Conservation (phyloP, 306 rosid species). For the Cicer chorassanicum region DNA sequence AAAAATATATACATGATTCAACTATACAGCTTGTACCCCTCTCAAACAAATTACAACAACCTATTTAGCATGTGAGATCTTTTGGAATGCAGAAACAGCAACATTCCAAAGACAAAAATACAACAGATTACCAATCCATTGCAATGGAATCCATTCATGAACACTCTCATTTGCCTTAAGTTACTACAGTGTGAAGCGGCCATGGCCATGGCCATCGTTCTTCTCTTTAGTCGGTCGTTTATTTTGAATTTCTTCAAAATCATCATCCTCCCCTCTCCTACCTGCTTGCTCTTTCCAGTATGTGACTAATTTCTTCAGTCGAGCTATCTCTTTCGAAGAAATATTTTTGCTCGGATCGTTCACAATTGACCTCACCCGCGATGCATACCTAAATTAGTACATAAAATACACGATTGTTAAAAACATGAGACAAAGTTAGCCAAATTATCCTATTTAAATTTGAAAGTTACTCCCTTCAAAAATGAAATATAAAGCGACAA, state of each 20-base stretch:
- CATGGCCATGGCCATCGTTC: conserved; percentile 52
- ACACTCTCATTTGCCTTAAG: conserved; percentile 22
- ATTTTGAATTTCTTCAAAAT: conserved; percentile 83
- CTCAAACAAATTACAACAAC: conserved; percentile 28
- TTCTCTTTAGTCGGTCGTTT: conserved; percentile 65
- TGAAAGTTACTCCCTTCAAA: not conserved
- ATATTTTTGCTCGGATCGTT: conserved; percentile 91
- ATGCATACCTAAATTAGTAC: conserved; percentile 71
- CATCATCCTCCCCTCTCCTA: conserved; percentile 77
- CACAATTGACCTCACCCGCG: conserved; percentile 87
- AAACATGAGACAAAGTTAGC: not conserved
- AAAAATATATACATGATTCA: conserved; percentile 44
- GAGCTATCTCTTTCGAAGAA: conserved; percentile 82
- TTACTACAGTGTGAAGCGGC: conserved; percentile 70
- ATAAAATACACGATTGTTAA: not conserved
- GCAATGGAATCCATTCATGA: not conserved
- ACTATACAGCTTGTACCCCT: conserved; percentile 54
- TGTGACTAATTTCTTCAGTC: conserved; percentile 74
- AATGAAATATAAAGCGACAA: too few relatives aligned
- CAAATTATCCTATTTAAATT: not conserved
- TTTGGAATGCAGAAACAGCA: conserved; percentile 18
- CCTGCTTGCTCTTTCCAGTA: conserved; percentile 99
- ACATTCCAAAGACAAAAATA: conserved; percentile 12
- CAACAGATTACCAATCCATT: conserved; percentile 20
- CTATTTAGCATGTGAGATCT: conserved; percentile 20